phyloP scores from a whole-genome alignment of 345 rosid genomes.

The Balakata baccata region DNA sequence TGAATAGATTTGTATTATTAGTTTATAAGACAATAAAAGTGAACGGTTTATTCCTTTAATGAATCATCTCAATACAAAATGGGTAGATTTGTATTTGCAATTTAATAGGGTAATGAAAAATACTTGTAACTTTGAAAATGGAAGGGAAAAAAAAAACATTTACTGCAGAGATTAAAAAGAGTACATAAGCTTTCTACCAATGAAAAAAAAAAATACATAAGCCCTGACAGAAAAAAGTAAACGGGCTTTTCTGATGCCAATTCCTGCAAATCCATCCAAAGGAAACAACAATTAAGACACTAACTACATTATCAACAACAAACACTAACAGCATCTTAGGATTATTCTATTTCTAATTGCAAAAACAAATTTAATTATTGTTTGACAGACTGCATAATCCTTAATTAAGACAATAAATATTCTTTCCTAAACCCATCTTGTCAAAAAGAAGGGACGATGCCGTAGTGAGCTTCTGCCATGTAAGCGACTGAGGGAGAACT shows the following conservation, averaged over 20 bases:
- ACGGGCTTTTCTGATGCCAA: constrained; percentile 1
- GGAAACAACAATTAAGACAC: background rate
- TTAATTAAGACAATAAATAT: background rate
- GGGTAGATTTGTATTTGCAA: too few species aligned
- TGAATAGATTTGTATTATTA: too few species aligned
- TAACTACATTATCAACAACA: background rate
- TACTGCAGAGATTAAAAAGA: background rate
- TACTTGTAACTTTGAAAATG: too few species aligned
- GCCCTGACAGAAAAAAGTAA: background rate
- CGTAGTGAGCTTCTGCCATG: constrained; percentile 27
- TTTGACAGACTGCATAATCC: background rate
- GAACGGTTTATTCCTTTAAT: too few species aligned
- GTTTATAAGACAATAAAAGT: too few species aligned
- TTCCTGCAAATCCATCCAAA: background rate
- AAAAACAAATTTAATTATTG: background rate
- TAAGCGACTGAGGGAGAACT: constrained; percentile 9
- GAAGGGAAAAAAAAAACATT: too few species aligned
- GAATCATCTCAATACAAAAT: too few species aligned
- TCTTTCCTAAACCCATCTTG: background rate
- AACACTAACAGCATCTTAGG: background rate
- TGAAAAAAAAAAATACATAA: background rate
- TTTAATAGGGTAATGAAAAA: too few species aligned
- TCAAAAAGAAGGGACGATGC: constrained; percentile 39
- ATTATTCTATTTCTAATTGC: background rate
- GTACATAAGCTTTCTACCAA: background rate